Evolutionary conservation across 129 eudicot species (phyloP).

Genomic region (Erigeron canadensis): DNA sequence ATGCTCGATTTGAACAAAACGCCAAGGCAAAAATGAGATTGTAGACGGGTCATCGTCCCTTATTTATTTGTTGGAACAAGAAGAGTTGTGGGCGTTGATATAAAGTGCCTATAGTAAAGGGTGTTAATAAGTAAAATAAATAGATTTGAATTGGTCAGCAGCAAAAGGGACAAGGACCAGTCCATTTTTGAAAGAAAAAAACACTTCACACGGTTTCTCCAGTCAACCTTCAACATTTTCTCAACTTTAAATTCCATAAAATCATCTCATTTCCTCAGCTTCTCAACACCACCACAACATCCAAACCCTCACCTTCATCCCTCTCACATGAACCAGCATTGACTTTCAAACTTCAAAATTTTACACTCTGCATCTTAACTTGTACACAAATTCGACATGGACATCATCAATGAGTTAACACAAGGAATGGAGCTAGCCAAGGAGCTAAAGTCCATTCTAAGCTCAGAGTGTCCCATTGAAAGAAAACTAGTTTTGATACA

Average conservation of each 20-base stretch:
- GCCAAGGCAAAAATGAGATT: background rate
- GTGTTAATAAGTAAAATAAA: slow-evolving; percentile 6
- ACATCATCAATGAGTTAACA: slow-evolving; percentile 55
- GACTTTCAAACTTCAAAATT: slow-evolving; percentile 25
- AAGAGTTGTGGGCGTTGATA: background rate
- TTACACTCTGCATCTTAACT: slow-evolving; percentile 23
- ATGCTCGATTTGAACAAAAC: background rate
- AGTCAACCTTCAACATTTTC: slow-evolving; percentile 65
- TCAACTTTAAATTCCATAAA: slow-evolving; percentile 15
- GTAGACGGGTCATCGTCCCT: background rate
- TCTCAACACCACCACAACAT: slow-evolving; percentile 3
- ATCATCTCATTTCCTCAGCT: slow-evolving; percentile 35
- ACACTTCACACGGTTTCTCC: slow-evolving; percentile 56
- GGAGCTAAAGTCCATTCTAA: slow-evolving; percentile 61
- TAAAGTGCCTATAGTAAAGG: slow-evolving; percentile 1
- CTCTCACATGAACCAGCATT: slow-evolving; percentile 31
- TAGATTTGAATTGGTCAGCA: slow-evolving; percentile 77
- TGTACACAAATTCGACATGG: slow-evolving; percentile 24
- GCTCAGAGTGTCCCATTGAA: slow-evolving; percentile 39
- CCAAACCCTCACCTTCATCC: slow-evolving; percentile 31
- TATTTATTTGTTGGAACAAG: background rate
- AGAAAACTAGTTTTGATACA: slow-evolving; percentile 50
- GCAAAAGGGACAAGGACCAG: slow-evolving; percentile 32
- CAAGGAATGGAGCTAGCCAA: slow-evolving; percentile 77
- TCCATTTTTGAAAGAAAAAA: slow-evolving; percentile 30